Percentiles rank a stretch among this genome's conserved stretches.
These are phyloP conservation scores for Cajanus cajan DNA, from an alignment of 306 rosid species.

Conservation along the genomic window DNA sequence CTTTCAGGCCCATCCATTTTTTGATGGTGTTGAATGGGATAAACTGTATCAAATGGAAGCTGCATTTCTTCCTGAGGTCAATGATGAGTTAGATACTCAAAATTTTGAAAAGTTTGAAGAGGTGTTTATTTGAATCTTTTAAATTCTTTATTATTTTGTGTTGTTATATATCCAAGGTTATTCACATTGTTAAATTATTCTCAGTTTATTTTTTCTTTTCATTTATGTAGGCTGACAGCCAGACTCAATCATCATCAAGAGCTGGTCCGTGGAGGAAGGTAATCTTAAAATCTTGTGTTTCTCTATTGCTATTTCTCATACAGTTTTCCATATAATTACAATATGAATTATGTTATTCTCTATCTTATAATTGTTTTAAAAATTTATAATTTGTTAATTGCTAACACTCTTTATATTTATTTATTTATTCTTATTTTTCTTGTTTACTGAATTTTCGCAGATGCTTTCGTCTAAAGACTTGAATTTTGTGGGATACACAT, in stretches of 20 bases:
- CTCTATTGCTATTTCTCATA: background rate
- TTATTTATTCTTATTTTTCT: background rate
- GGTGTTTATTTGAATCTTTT: slow-evolving; percentile 52
- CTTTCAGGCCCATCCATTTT: slow-evolving; percentile 76
- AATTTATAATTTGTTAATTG: background rate
- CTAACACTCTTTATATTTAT: background rate
- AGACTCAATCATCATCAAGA: slow-evolving; percentile 62
- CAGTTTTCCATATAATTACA: background rate
- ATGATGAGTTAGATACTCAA: slow-evolving; percentile 93
- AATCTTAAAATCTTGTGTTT: slow-evolving; percentile 21
- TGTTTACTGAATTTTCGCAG: slow-evolving; percentile 43
- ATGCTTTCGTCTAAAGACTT: slow-evolving; percentile 97
- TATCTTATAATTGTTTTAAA: background rate
- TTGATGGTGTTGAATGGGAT: slow-evolving; percentile 69
- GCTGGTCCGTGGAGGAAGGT: slow-evolving; percentile 98
- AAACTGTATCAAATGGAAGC: slow-evolving; percentile 89
- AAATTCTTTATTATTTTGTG: slow-evolving; percentile 23
- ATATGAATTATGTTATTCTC: background rate
- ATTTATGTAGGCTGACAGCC: slow-evolving; percentile 54
- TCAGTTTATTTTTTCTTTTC: background rate
- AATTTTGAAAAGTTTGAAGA: slow-evolving; percentile 97
- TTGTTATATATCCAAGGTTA: slow-evolving; percentile 5
- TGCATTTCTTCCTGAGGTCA: slow-evolving; percentile 94
- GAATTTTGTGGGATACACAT: slow-evolving; percentile 94
- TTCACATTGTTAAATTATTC: slow-evolving; percentile 17